Conservation (phyloP, 2,329 filamentous ascomycete species). For the Epichloe glyceriae region DNA sequence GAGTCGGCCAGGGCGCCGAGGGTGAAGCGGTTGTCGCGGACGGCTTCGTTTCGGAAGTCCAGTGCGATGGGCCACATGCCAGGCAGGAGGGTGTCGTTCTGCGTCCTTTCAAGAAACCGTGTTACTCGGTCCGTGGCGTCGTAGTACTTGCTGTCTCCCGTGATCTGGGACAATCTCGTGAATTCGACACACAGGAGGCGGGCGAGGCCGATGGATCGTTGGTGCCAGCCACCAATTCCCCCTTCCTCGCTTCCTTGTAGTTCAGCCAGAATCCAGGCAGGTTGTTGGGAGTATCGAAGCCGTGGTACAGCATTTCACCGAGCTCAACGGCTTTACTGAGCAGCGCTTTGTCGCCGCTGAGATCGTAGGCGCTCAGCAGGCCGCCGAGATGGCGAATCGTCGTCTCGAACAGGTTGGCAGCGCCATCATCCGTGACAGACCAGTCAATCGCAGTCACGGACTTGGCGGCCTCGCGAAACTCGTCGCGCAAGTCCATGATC, state of each 20-base stretch:
- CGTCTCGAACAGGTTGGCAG: constrained; percentile 42
- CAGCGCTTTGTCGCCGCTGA: constrained; percentile 31
- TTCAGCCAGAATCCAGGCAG: constrained; percentile 34
- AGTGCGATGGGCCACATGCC: constrained; percentile 65
- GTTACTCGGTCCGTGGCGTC: constrained; percentile 66
- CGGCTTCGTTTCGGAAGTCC: constrained; percentile 44
- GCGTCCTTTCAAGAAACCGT: constrained; percentile 52
- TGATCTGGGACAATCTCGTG: constrained; percentile 60
- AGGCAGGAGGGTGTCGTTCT: constrained; percentile 56
- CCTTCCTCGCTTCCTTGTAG: constrained; percentile 29
- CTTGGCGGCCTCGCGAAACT: constrained; percentile 40
- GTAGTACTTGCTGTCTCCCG: constrained; percentile 59
- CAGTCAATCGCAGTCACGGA: constrained; percentile 39
- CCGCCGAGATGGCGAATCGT: constrained; percentile 34
- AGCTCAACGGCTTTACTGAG: constrained; percentile 37
- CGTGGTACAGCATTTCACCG: constrained; percentile 40
- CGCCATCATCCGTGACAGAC: constrained; percentile 27
- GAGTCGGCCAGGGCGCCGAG: constrained; percentile 44
- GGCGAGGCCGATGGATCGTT: constrained; percentile 34
- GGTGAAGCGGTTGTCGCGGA: constrained; percentile 30
- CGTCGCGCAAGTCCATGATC: constrained; percentile 47
- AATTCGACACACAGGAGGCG: constrained; percentile 67
- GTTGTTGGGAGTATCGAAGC: constrained; percentile 41
- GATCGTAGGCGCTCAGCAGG: constrained; percentile 36
- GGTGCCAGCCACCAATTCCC: constrained; percentile 34